Base-by-base conservation (phyloP, 441 rosid genomes). In the Populus hybrid region DNA sequence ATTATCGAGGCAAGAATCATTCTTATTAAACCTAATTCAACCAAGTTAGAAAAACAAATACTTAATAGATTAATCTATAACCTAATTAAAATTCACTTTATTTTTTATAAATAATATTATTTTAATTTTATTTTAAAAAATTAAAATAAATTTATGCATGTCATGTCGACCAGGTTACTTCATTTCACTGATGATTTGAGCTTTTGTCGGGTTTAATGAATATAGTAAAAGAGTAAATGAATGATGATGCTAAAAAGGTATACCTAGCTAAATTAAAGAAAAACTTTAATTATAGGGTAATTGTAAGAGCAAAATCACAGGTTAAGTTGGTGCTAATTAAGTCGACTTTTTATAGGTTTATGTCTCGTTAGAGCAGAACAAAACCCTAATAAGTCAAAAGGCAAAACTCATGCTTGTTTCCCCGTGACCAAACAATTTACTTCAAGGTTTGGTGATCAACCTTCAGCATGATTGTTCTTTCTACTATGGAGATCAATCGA, bases 341-440 rank as follows among this genome's bases (percentile, higher is more conserved):
- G 83, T 77, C 81, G 75, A 79, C 70, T 30, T 30, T 38, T 26
- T 26, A 34, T 32, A 71, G 81, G 82, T 53, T 75, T 57, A 53
- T 83, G 86, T 83, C 82, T 75, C 77, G 69, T 67, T 73, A 76
- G 34, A 71, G 59, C 70, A 71, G 68, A 11, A 78, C 82, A 78
- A 78, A 53, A 69, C n/a, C 70, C 70, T 71, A 8, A 57, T 30
- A 71, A 40, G 77, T 78, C 35, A 30, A 74, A 81, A 82, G 81
- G 72, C 24, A 66, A 64, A 81, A 76, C 67, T 71, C 32, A 8
- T 5, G 40, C 7, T 30, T 80, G 87, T 59, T 63, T 16, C 81
- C 75, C 32, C 32, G 32, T 30, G 32, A 30, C 14, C 77, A 6
- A 80, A 73, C 83, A 81, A 75, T 16, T 81, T 63, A 75, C 77